These are phyloP conservation scores for Jatropha podagrica DNA, from an alignment of 441 rosid genomes.

Conservation along the genomic window DNA sequence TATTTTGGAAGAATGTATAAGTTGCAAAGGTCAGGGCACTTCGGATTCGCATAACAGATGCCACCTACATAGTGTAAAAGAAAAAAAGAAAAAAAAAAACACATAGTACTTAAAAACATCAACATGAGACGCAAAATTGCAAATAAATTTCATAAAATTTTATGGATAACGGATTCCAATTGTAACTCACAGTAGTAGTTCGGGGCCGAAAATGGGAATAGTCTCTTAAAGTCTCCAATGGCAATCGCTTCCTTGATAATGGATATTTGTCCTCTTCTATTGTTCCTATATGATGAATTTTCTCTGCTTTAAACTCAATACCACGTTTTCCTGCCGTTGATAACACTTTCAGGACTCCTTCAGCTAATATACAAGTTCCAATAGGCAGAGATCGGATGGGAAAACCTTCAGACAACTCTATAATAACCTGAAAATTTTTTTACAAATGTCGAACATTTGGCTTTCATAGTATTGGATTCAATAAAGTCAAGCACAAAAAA, in stretches of 20 bases:
- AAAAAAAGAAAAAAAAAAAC: not conserved
- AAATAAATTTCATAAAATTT: too few relatives aligned
- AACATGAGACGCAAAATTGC: too few relatives aligned
- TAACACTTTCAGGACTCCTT: slow-evolving; percentile 54
- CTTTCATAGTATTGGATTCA: not conserved
- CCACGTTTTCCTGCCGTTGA: slow-evolving; percentile 31
- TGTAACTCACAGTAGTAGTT: slow-evolving; percentile 63
- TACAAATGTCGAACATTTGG: not conserved
- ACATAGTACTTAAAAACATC: too few relatives aligned
- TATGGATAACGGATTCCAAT: not conserved
- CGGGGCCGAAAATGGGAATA: slow-evolving; percentile 79
- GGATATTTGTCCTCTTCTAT: slow-evolving; percentile 64
- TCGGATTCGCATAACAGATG: slow-evolving; percentile 68
- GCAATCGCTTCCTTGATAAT: slow-evolving; percentile 66
- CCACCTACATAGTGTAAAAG: slow-evolving; percentile 50
- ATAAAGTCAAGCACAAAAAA: too few relatives aligned
- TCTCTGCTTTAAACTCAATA: slow-evolving; percentile 62
- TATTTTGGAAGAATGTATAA: slow-evolving; percentile 65
- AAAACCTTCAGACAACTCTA: slow-evolving; percentile 52
- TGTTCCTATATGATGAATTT: slow-evolving; percentile 68
- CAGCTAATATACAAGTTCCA: slow-evolving; percentile 71
- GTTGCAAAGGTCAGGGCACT: slow-evolving; percentile 63
- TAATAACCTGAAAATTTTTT: slow-evolving; percentile 48
- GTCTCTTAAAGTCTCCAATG: slow-evolving; percentile 64
- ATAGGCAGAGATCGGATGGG: slow-evolving; percentile 41